Evolutionary conservation across 2,329 filamentous ascomycete genomes (phyloP).

Genomic region (Lithohypha guttulata): DNA sequence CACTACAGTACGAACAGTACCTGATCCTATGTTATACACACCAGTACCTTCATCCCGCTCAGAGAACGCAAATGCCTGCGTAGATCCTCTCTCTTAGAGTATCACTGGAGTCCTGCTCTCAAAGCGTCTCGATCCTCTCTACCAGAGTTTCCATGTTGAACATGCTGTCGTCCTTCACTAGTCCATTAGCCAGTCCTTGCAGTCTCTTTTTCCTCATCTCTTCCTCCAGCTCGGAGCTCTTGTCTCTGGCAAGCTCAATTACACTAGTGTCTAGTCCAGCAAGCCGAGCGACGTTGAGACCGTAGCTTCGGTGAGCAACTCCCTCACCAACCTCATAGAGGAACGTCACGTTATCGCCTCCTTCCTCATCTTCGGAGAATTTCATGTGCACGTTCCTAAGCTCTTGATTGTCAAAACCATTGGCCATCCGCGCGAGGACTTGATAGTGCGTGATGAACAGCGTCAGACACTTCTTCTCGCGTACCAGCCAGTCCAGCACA

Average conservation of each 20-base stretch:
- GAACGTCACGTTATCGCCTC: slow-evolving; percentile 69
- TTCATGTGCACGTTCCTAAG: slow-evolving; percentile 89
- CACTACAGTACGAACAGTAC: no score
- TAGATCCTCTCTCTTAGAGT: no score
- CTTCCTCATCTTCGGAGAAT: slow-evolving; percentile 52
- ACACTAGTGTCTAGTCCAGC: slow-evolving; percentile 69
- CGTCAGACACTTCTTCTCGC: slow-evolving; percentile 63
- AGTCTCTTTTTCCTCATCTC: slow-evolving; percentile 56
- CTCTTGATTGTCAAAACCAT: slow-evolving; percentile 53
- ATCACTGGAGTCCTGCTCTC: background rate
- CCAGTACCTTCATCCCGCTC: no score
- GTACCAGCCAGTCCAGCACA: slow-evolving; percentile 74
- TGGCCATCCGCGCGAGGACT: slow-evolving; percentile 62
- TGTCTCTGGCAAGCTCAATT: slow-evolving; percentile 65
- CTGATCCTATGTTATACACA: no score
- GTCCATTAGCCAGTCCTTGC: slow-evolving; percentile 21
- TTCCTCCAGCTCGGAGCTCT: slow-evolving; percentile 71
- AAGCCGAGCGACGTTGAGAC: slow-evolving; percentile 80
- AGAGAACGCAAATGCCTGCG: no score
- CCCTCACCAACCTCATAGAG: slow-evolving; percentile 86
- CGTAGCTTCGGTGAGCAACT: slow-evolving; percentile 87
- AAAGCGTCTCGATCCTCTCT: slow-evolving; percentile 20
- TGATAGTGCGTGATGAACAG: slow-evolving; percentile 99
- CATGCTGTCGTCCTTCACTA: background rate
- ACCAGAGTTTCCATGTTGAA: slow-evolving; percentile 16